A percentile compares a stretch with the other conserved stretches of the same genome.
Conservation (phyloP, 345 rosid species). For the Brassica cretica region DNA sequence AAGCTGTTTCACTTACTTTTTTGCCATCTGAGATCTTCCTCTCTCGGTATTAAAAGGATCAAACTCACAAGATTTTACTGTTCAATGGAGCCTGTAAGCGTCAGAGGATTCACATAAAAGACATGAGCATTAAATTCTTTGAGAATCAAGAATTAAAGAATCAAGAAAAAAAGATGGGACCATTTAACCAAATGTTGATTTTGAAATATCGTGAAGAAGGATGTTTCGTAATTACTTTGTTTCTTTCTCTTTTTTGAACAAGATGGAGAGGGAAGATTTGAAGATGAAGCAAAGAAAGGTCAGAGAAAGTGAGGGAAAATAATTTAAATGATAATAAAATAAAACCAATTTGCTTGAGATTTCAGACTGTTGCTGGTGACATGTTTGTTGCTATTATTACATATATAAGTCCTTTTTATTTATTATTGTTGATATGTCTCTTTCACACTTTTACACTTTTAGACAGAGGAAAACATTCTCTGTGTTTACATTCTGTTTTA, state of each 20-base stretch:
- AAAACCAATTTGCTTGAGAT: conserved; percentile 38
- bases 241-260: conserved; percentile 33
- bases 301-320: conserved; percentile 38
- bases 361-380: conserved; percentile 41
- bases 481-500: conserved; percentile 24
- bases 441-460: conserved; percentile 39
- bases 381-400: conserved; percentile 42
- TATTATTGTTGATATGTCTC: conserved; percentile 36
- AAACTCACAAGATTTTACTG: conserved; percentile 34
- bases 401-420: conserved; percentile 5
- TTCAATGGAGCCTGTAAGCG: conserved; percentile 36
- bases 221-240: conserved; percentile 23
- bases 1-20: conserved; percentile 34
- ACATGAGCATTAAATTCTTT: conserved; percentile 38
- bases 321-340: conserved; percentile 24
- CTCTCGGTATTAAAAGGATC: conserved; percentile 19
- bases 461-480: conserved; percentile 33
- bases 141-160: conserved; percentile 37
- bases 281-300: conserved; percentile 40
- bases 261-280: conserved; percentile 43
- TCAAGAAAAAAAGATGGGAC: conserved; percentile 37
- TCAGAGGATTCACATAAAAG: conserved; percentile 27
- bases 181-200: conserved; percentile 41
- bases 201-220: conserved; percentile 39
- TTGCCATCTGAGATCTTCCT: conserved; percentile 32